These are phyloP conservation scores for Colletotrichum nymphaeae DNA, from an alignment of 2,329 filamentous ascomycete genomes.

Conservation along the genomic window DNA sequence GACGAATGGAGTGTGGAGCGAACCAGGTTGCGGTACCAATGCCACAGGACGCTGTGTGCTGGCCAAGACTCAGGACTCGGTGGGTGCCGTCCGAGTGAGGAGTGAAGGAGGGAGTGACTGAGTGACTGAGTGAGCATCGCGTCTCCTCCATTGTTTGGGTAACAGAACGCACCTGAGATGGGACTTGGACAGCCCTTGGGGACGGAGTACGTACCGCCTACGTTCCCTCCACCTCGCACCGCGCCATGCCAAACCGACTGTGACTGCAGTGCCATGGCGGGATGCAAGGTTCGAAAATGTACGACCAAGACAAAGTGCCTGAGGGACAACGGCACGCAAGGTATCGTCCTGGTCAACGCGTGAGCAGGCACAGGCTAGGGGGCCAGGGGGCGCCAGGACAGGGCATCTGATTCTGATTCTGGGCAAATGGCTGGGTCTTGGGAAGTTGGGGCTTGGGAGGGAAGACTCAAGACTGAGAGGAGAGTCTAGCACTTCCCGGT, in stretches of 20 bases:
- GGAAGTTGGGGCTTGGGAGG: no score
- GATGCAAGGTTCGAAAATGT: conserved; percentile 25
- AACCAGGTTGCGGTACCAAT: conserved; percentile 26
- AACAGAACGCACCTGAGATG: not conserved
- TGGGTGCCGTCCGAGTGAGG: not conserved
- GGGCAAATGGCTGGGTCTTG: no score
- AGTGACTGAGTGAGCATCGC: not conserved
- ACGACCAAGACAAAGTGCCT: conserved; percentile 3
- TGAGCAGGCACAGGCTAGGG: not conserved
- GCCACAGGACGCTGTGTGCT: not conserved
- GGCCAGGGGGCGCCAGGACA: not conserved
- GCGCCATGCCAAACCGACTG: conserved; percentile 2
- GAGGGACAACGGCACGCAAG: conserved; percentile 5
- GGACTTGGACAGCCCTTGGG: not conserved
- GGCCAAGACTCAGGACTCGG: not conserved
- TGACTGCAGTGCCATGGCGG: conserved; percentile 28
- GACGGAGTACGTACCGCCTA: not conserved
- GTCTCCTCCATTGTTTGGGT: conserved; percentile 9
- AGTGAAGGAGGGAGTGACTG: no score
- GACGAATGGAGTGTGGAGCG: conserved; percentile 22
- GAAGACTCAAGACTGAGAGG: not conserved
- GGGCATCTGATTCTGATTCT: no score
- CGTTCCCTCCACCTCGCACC: not conserved
- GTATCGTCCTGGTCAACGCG: not conserved
- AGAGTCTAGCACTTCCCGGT: not conserved